Evolutionary conservation across 441 rosid species (phyloP), one percentile per base, ranked within the genome.

Genomic region (Breynia disticha): DNA sequence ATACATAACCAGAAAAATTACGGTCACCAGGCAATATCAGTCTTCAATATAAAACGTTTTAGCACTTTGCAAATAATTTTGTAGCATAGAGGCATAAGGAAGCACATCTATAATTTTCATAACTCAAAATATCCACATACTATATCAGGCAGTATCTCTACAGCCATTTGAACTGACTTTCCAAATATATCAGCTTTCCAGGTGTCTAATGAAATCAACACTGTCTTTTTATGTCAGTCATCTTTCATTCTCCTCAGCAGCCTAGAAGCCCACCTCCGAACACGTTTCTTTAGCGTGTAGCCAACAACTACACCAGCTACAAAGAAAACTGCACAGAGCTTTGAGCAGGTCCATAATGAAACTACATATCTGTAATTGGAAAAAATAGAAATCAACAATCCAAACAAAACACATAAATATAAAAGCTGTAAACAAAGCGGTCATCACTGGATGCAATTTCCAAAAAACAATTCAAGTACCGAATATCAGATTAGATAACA

Each of bases 231-330:
- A 19, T 20, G 50, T 74, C 71, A 87, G 42, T 79, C 88, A 66
- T 91, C 95, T 67, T 75, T 91, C 50, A 91, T 62, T 49, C 73
- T 77, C 72, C 62, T 72, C 17, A 88, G 83, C 60, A 91, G 68
- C 46, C 57, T 79, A 18, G 86, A 80, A 54, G 85, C 97, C 95
- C 95, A 91, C 2, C 76, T 55, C 46, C 74, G 64, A 52, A 87
- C 94, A n/a, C 97, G 82, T 55, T 67, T 74, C 70, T 82, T 86
- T 50, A 87, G 77, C 9, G 93, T 81, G 72, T 66, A 87, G 46
- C 96, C 96, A 20, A 81, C 82, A 50, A 88, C 44, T 48, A 88
- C 73, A 54, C 97, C 95, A 32, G 95, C 89, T 39, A 74, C 75
- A 32, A 91, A 86, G 80, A 78, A 83, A 64, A 82, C 20, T 1